Base-by-base conservation (phyloP, 495 filamentous ascomycete genomes). In the Cryomyces minteri region DNA sequence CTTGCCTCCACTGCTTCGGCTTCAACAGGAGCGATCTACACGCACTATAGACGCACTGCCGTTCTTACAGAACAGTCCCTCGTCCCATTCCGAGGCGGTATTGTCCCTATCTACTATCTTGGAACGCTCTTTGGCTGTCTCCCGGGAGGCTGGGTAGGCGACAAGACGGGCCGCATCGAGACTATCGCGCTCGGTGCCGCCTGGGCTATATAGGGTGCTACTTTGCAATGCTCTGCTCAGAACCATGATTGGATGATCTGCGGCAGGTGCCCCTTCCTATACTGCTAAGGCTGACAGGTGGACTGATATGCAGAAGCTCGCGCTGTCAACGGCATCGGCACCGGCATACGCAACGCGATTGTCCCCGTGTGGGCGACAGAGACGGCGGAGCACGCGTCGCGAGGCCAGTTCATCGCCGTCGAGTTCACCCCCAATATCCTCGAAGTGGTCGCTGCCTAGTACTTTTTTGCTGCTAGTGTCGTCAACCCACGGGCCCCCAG, bases 381-480 rank as follows among this genome's bases (percentile, higher is more conserved):
- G 54, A 74, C 71, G 3, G 72, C 74, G 6, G 74, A 74, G 34
- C 76, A 79, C 44, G 77, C 68, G n/a, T 76, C 71, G 5, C 69
- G 79, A 40, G 79, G 79, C 4, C 67, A 78, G 39, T 81, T 81
- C 50, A 72, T 82, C 45, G 73, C 77, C 4, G 77, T 80, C 40
- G 79, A 82, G 51, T 80, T 83, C 49, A 80, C 75, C 0, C 51
- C 80, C n/a, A 82, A 82, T 48, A 80, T 81, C 46, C 73, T 79
- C 33, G 78, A 78, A 55, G 76, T 82, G 4, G 76, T 79, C 3
- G 60, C 80, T 14, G 76, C 76, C 7, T 80, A 79, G 18, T 83
- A 78, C 79, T 62, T 83, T 83, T 25, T 77, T 80, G 54, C 82
- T 76, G 67, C 72, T 56, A 32, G 69, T 64, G 32, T 25, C 18